Percentiles rank a stretch among this genome's conserved stretches.
These are phyloP conservation scores for Selaginella tamariscina DNA, from an alignment of 75 land plant species.

Conservation along the genomic window DNA sequence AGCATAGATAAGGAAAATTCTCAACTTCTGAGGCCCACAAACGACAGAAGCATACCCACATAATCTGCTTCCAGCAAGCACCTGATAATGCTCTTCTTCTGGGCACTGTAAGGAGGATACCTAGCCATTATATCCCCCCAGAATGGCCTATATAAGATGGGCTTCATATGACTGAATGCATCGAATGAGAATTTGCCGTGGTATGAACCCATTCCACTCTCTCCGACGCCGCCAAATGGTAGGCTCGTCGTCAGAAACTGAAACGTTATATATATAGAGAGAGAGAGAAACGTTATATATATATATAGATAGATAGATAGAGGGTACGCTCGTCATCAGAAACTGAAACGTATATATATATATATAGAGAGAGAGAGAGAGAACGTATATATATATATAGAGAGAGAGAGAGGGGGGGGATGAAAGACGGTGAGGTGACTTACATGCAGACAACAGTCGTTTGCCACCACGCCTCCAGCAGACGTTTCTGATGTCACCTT, in stretches of 20 bases:
- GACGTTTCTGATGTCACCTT: slow-evolving; percentile 37
- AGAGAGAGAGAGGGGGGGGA: too few species aligned
- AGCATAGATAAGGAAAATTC: too few species aligned
- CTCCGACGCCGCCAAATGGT: slow-evolving; percentile 11
- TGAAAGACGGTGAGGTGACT: too few species aligned
- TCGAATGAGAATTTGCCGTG: slow-evolving; percentile 11
- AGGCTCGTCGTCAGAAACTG: background rate
- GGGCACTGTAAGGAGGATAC: background rate
- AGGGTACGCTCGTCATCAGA: background rate
- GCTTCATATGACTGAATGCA: background rate
- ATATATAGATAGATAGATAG: background rate
- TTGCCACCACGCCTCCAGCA: slow-evolving; percentile 52
- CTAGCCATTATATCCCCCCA: background rate
- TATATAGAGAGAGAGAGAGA: background rate
- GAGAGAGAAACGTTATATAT: background rate
- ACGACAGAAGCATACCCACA: background rate
- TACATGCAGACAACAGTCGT: slow-evolving; percentile 63
- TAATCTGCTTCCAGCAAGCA: background rate
- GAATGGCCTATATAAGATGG: background rate
- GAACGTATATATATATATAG: too few species aligned
- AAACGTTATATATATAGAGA: background rate
- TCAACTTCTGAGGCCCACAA: background rate
- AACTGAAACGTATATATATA: background rate
- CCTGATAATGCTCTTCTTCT: background rate
- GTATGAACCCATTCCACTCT: slow-evolving; percentile 15